These are phyloP conservation scores for Didymella sp. DNA, from an alignment of 2,329 filamentous ascomycete genomes.

Conservation along the genomic window DNA sequence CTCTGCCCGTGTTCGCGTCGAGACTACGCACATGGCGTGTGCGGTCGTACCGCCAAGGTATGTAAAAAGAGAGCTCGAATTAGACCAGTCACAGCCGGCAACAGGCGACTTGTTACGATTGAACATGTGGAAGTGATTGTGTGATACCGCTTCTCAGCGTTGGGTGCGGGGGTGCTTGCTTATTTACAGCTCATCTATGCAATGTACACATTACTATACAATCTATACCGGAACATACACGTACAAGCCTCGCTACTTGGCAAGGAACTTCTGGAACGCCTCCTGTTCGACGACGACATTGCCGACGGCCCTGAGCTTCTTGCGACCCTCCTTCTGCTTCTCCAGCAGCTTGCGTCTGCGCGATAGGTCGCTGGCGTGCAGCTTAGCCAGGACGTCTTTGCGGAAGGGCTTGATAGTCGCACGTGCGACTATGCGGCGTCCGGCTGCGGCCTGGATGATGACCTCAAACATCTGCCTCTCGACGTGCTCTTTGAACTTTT, in stretches of 20 bases:
- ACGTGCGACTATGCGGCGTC: slow-evolving; percentile 81
- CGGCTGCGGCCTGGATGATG: slow-evolving; percentile 88
- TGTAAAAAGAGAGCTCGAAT: no score
- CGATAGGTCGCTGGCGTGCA: slow-evolving; percentile 88
- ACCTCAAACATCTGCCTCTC: slow-evolving; percentile 97
- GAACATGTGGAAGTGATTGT: no score
- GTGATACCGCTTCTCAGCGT: no score
- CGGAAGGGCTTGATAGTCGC: slow-evolving; percentile 97
- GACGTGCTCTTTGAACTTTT: slow-evolving; percentile 96
- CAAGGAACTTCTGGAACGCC: slow-evolving; percentile 91
- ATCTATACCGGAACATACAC: background rate
- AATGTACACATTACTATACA: background rate
- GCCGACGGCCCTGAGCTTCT: slow-evolving; percentile 79
- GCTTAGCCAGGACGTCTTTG: slow-evolving; percentile 91
- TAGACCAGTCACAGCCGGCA: no score
- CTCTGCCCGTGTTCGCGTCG: no score
- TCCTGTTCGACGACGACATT: slow-evolving; percentile 97
- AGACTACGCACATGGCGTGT: no score
- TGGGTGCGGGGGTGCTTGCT: no score
- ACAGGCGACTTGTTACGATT: no score
- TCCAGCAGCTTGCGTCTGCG: slow-evolving; percentile 86
- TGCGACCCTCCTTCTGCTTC: slow-evolving; percentile 95
- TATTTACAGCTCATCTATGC: no score
- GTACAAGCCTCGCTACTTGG: slow-evolving; percentile 60
- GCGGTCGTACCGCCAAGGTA: no score